Percentiles rank a stretch among this genome's conserved stretches.
Evolutionary conservation across 2,329 filamentous ascomycete species (phyloP).

Genomic region (Exophiala sp.): DNA sequence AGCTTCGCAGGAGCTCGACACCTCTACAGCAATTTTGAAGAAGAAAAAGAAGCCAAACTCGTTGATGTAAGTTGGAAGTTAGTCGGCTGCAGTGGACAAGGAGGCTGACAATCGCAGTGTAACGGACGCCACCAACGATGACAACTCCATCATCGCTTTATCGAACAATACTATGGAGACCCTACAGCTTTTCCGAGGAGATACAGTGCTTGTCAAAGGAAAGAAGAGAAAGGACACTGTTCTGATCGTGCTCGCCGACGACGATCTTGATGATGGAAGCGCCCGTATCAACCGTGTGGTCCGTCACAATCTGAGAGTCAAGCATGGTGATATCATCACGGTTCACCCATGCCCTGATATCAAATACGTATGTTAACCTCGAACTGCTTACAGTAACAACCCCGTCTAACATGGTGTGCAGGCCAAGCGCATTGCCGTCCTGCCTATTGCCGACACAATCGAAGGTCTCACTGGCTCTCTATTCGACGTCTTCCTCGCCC

Average conservation of each 20-base stretch:
- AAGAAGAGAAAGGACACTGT: slow-evolving; percentile 99
- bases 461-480: slow-evolving; percentile 96
- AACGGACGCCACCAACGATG: slow-evolving; percentile 97
- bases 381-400: background rate
- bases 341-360: slow-evolving; percentile 98
- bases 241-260: slow-evolving; percentile 92
- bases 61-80: slow-evolving; percentile 64
- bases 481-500: slow-evolving; percentile 97
- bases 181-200: slow-evolving; percentile 95
- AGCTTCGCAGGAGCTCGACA: slow-evolving; percentile 67
- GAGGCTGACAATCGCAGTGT: slow-evolving; percentile 55
- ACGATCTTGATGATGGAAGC: slow-evolving; percentile 95
- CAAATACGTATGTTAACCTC: slow-evolving; percentile 79
- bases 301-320: slow-evolving; percentile 94
- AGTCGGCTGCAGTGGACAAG: slow-evolving; percentile 1
- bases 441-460: slow-evolving; percentile 95
- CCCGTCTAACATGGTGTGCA: slow-evolving; percentile 35
- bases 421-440: slow-evolving; percentile 98
- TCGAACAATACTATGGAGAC: slow-evolving; percentile 99
- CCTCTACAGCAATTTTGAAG: slow-evolving; percentile 92
- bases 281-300: slow-evolving; percentile 98
- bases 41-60: slow-evolving; percentile 99
- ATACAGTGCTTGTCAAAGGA: slow-evolving; percentile 95
- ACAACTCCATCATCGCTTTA: slow-evolving; percentile 98
- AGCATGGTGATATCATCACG: slow-evolving; percentile 96